Base-by-base conservation (phyloP, 2,329 filamentous ascomycete genomes). In the Tricladium varicosporioides region DNA sequence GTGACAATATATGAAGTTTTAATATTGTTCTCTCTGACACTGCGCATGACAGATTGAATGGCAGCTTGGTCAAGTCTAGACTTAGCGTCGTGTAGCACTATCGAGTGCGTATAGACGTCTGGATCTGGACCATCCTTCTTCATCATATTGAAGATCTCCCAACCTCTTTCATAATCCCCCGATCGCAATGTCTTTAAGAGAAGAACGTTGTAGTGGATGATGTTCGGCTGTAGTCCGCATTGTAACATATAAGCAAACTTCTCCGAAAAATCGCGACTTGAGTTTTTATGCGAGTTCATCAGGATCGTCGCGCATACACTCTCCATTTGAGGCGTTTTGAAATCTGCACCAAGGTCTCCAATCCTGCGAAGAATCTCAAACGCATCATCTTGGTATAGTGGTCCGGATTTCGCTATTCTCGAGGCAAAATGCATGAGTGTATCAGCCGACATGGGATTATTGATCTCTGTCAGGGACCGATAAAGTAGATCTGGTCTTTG, bases 71-170 rank as follows among this genome's bases (percentile, higher is more conserved):
- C 67, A 11, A 56, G 47, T 18, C 65, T 62, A n/a, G 44, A 16
- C 50, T 91, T 90, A 51, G 89, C 87, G 32, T 87, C 87, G 57
- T 86, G 82, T 44, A 96, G 79, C 33, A 96, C 75, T 27, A 85
- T 84, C 1, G 85, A 78, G 68, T 86, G 90, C 0, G 90, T 87
- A 61, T 84, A 80, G 0, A 74, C 73, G 69, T 95, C 85, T 0
- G 89, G 82, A 53, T 80, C 70, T 14, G 89, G 75, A 2, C 81
- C 80, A 61, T 83, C 78, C 13, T 78, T 73, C 51, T 80, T 73
- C 69, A 92, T 81, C 43, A 85, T 78, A 19, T 85, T 77, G 64
- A 87, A 84, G 50, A 93, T 80, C 43, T 82, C 78, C 74, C 84
- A 84, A 0, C 85, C 88, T 2, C 84, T 82, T 40, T 80, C 75